Conservation (phyloP, 352 stramenopile species). For the Thraustotheca clavata region DNA sequence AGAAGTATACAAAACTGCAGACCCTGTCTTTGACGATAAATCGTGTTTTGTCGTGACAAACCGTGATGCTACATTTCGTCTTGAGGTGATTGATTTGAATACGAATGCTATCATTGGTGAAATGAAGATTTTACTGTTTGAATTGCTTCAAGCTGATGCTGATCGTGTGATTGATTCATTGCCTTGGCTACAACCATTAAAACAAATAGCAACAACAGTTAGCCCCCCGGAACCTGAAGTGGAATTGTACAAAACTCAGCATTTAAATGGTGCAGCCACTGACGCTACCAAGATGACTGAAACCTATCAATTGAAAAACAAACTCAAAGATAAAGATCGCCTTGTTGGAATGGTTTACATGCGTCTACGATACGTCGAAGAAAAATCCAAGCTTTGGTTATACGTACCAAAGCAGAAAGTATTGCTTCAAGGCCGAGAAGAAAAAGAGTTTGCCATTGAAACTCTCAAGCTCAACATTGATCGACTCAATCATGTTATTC, state of each 20-base stretch:
- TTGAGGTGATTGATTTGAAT: conserved; percentile 82
- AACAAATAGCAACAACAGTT: conserved; percentile 33
- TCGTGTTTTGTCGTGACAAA: conserved; percentile 61
- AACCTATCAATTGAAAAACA: background rate
- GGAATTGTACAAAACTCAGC: background rate
- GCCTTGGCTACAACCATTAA: conserved; percentile 36
- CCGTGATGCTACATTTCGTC: conserved; percentile 45
- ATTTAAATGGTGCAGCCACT: conserved; percentile 29
- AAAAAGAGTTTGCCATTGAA: conserved; percentile 75
- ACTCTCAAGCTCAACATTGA: conserved; percentile 66
- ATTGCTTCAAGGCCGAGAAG: conserved; percentile 46
- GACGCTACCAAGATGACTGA: conserved; percentile 25
- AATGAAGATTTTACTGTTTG: conserved; percentile 59
- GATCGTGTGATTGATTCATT: conserved; percentile 54
- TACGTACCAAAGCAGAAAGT: conserved; percentile 44
- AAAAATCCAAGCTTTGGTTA: conserved; percentile 60
- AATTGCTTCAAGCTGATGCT: conserved; percentile 65
- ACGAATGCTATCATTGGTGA: conserved; percentile 63
- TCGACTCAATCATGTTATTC: conserved; percentile 53
- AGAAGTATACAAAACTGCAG: conserved; percentile 74
- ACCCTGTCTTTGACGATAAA: conserved; percentile 80
- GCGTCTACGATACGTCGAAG: conserved; percentile 56
- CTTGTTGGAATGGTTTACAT: conserved; percentile 45
- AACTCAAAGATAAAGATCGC: background rate
- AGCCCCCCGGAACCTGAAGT: background rate